Conservation (phyloP, 2,329 filamentous ascomycete species). For the Arthrobotrys megalospora region DNA sequence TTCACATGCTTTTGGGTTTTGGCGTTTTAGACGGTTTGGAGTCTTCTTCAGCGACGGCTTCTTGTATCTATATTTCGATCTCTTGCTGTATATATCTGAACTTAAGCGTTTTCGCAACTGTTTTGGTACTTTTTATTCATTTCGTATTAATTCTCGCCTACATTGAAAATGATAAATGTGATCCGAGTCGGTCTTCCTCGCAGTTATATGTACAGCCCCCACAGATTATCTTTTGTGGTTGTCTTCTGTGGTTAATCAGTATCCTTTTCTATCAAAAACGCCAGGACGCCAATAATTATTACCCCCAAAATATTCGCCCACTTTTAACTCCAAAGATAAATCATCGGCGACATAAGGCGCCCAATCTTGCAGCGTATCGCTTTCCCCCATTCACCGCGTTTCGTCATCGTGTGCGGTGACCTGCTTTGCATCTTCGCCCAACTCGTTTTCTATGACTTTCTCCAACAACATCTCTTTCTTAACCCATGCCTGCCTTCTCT, state of each 20-base stretch:
- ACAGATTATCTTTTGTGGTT: background rate
- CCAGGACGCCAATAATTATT: conserved; percentile 25
- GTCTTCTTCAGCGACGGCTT: conserved; percentile 33
- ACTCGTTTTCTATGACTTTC: conserved; percentile 80
- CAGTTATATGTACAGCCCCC: conserved; percentile 16
- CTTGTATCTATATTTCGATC: conserved; percentile 16
- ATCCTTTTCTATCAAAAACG: conserved; percentile 36
- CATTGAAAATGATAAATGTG: background rate
- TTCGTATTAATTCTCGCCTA: conserved; percentile 16
- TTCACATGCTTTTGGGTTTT: conserved; percentile 14
- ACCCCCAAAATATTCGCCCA: conserved; percentile 42
- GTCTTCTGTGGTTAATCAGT: conserved; percentile 4
- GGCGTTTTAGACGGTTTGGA: conserved; percentile 37
- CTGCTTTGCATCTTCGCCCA: conserved; percentile 74
- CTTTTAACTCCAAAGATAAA: conserved; percentile 52
- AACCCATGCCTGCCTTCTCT: conserved; percentile 80
- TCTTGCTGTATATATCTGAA: conserved; percentile 20
- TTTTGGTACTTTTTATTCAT: background rate
- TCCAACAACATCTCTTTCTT: conserved; percentile 85
- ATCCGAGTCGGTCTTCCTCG: background rate
- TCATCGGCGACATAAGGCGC: conserved; percentile 25
- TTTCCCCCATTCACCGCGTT: conserved; percentile 18
- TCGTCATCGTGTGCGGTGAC: conserved; percentile 68
- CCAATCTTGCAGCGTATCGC: background rate
- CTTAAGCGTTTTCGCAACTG: conserved; percentile 11